Conservation (phyloP, 2,329 filamentous ascomycete genomes). For the Knoxdaviesia proteae region DNA sequence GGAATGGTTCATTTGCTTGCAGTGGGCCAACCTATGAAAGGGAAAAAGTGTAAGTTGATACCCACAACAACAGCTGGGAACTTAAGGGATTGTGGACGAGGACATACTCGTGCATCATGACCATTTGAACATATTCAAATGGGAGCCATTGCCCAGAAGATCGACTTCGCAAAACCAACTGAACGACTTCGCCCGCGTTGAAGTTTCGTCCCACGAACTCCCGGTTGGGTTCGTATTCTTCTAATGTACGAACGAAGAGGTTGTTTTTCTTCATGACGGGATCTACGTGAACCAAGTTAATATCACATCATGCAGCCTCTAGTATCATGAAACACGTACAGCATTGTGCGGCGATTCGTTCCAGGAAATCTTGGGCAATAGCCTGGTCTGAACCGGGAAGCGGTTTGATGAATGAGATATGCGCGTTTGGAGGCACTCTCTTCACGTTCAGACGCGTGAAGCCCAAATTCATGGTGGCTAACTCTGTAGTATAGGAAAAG, state of each 20-base stretch:
- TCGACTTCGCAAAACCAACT: constrained; percentile 56
- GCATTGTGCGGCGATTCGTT: constrained; percentile 64
- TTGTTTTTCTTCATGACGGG: constrained; percentile 50
- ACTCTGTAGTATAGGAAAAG: no score
- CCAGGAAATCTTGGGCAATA: constrained; percentile 48
- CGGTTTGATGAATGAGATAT: constrained; percentile 72
- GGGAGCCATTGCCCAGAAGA: constrained; percentile 51
- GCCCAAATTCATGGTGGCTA: constrained; percentile 47
- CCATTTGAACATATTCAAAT: constrained; percentile 73
- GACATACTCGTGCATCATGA: constrained; percentile 69
- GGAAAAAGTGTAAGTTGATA: not conserved
- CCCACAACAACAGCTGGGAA: not conserved
- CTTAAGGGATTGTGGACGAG: not conserved
- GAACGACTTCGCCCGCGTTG: constrained; percentile 72
- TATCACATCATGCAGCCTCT: not conserved
- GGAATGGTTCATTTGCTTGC: constrained; percentile 81
- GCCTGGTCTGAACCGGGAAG: constrained; percentile 42
- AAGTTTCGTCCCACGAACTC: constrained; percentile 83
- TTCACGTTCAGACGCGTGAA: constrained; percentile 62
- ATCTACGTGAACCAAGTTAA: constrained; percentile 14
- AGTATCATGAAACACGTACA: constrained; percentile 17
- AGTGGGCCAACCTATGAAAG: constrained; percentile 47
- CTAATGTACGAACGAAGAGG: constrained; percentile 42
- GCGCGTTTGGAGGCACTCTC: constrained; percentile 51
- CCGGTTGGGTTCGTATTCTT: constrained; percentile 61